Base-by-base conservation (phyloP, 768 basidiomycete genomes). In the Leccinum obscurum region DNA sequence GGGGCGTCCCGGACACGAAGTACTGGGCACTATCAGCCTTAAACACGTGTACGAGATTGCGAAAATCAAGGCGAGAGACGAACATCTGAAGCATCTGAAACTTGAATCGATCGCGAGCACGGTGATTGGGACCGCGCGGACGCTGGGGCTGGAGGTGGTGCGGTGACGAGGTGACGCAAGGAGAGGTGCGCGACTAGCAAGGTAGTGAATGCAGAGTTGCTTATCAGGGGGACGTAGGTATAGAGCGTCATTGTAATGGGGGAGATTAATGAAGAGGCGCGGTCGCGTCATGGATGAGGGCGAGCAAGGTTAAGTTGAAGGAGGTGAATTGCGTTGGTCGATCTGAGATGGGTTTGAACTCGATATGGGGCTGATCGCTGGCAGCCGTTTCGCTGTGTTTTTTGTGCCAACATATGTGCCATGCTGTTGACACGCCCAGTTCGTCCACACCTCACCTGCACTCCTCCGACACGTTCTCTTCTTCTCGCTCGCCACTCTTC, bases 1-100 rank as follows among this genome's bases (percentile, higher is more conserved):
- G 52, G 91, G 86, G 49, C 86, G 86, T 70, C 88, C 92, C 68
- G 86, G 93, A 59, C 85, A 90, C 77, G 88, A 91, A 69, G 78
- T 82, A 61, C 80, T 85, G 62, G 93, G 89, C 54, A 93, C 90
- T 51, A 82, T 98, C 74, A 91, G 85, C 71, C 83, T 98, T 69
- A 99, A 99, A 81, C 95, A 98, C 81, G 84, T 98, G 72, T 98
- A 95, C 76, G 97, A 98, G 81, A 97, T 99, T 72, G 93, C 96
- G 39, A 96, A 92, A 83, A 91, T 99, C 75, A 99, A 99, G 80
- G 83, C 86, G 56, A 85, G 83, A 70, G 97, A 99, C 77, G 89
- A 89, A 64, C 89, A 93, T 74, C 78, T 97, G 81, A 90, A 85
- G 78, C 90, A 90, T 71, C 81, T 97, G 64, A 85, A 86, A 63